Percentiles rank a stretch among this genome's conserved stretches.
Conservation (phyloP, 2,329 filamentous ascomycete species). For the Colletotrichum sp. region DNA sequence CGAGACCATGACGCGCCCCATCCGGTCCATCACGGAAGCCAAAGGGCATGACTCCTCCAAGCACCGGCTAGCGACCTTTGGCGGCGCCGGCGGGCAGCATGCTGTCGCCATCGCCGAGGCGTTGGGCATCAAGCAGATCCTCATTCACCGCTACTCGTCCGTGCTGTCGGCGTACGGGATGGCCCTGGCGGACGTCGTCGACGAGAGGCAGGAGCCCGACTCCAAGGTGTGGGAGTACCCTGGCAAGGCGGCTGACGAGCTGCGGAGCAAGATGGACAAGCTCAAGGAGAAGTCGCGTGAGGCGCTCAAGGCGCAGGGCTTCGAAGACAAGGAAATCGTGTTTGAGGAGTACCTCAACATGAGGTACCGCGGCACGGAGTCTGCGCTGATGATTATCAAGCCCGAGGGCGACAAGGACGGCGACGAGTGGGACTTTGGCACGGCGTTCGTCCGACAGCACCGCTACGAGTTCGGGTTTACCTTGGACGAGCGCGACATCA, state of each 20-base stretch:
- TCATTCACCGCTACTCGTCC: slow-evolving; percentile 87
- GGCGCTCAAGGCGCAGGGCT: slow-evolving; percentile 78
- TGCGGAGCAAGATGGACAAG: slow-evolving; percentile 77
- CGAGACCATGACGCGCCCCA: slow-evolving; percentile 89
- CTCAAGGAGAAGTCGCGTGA: slow-evolving; percentile 77
- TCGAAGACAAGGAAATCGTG: slow-evolving; percentile 73
- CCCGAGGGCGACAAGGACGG: slow-evolving; percentile 68
- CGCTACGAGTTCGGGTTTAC: slow-evolving; percentile 94
- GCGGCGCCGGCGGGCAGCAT: slow-evolving; percentile 89
- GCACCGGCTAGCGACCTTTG: slow-evolving; percentile 90
- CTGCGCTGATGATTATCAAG: slow-evolving; percentile 86
- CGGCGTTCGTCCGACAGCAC: slow-evolving; percentile 86
- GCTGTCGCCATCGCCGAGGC: slow-evolving; percentile 89
- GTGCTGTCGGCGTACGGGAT: slow-evolving; percentile 92
- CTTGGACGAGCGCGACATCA: slow-evolving; percentile 81
- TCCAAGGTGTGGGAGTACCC: slow-evolving; percentile 66
- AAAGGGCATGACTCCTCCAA: slow-evolving; percentile 91
- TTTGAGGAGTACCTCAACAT: slow-evolving; percentile 96
- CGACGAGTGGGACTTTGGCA: slow-evolving; percentile 79
- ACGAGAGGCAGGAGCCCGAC: slow-evolving; percentile 84
- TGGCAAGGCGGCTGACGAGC: slow-evolving; percentile 61
- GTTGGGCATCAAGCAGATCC: slow-evolving; percentile 82
- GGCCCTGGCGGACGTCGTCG: slow-evolving; percentile 90
- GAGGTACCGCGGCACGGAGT: slow-evolving; percentile 89
- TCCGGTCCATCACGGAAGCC: slow-evolving; percentile 88